These are phyloP conservation scores for Podospora australis DNA, from an alignment of 495 filamentous ascomycete species.

Conservation along the genomic window DNA sequence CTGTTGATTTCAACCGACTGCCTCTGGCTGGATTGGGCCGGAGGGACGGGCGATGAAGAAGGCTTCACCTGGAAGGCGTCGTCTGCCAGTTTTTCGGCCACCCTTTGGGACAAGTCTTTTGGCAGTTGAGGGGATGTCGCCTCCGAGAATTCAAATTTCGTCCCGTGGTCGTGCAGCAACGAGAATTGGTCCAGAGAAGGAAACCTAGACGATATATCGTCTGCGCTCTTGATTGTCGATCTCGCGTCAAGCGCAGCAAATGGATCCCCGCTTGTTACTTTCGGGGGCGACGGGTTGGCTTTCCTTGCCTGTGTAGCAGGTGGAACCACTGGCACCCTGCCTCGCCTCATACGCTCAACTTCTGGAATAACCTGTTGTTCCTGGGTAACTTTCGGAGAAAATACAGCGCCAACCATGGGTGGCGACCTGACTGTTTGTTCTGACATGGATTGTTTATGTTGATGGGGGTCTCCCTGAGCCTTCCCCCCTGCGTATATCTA, in stretches of 20 bases:
- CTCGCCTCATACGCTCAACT: conserved; percentile 89
- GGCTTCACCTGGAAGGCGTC: conserved; percentile 51
- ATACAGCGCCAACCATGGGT: conserved; percentile 62
- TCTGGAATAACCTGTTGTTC: conserved; percentile 74
- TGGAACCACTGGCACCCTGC: conserved; percentile 59
- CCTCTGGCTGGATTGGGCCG: conserved; percentile 21
- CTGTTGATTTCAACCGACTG: conserved; percentile 30
- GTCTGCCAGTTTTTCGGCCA: conserved; percentile 81
- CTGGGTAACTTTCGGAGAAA: conserved; percentile 59
- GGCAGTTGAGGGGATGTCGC: conserved; percentile 44
- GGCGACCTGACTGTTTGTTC: conserved; percentile 35
- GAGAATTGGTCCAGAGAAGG: conserved; percentile 92
- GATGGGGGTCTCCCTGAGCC: conserved; percentile 36
- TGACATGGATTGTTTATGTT: conserved; percentile 16
- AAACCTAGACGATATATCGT: conserved; percentile 80
- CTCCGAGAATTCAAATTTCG: conserved; percentile 80
- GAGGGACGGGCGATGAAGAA: conserved; percentile 14
- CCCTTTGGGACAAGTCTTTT: conserved; percentile 62
- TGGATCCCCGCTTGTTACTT: conserved; percentile 69
- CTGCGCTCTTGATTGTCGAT: conserved; percentile 44
- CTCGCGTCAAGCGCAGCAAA: conserved; percentile 81
- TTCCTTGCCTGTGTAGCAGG: conserved; percentile 44
- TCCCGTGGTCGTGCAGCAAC: conserved; percentile 75
- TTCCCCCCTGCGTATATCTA: conserved; percentile 83
- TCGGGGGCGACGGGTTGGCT: conserved; percentile 71